Evolutionary conservation across 2,329 filamentous ascomycete species (phyloP), one percentile per base, ranked within the genome.

Genomic region (Fusarium abutilonis): DNA sequence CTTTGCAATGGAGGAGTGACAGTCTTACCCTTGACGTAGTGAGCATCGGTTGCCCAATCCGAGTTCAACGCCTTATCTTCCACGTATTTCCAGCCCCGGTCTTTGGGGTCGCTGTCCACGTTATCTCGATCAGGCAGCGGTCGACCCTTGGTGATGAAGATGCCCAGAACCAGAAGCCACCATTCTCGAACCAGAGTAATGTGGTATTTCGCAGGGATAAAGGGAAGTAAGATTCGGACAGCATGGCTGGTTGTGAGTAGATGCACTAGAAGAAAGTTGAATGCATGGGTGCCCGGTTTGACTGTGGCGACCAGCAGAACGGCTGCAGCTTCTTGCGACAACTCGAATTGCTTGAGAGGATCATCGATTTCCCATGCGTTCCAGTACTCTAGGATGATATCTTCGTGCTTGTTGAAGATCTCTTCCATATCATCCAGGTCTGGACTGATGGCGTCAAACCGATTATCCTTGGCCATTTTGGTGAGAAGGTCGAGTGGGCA

Each of bases 171-270:
- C 38, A 97, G 84, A 6, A 99, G 78, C 91, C 92, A 97, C 93
- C 95, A 98, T 74, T 96, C 88, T 35, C 90, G 83, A 9, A 98
- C 82, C 5, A 99, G 79, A 19, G 80, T 79, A 41, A 92, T 74
- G 67, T 97, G 94, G 68, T 88, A 89, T 69, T 86, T 85, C 13
- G 82, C 76, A 0, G 93, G 92, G 10, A 97, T 79, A 32, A 92
- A 76, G 0, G 95, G 92, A 3, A 99, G 80, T 6, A 99, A 77
- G 21, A 96, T 86, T n/a, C 95, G 86, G 11, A 97, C 85, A 1
- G 95, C 94, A 73, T 99, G 93, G 58, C 89, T 93, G 17, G 90
- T 89, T 0, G 92, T 96, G 29, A 99, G 82, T 8, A 95, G 75
- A 72, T 97, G 92, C 5, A 91, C 88, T 38, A 93, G 76, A 77